phyloP scores from a whole-genome alignment of 2,329 filamentous ascomycete species.

The Aspergillus sp. region DNA sequence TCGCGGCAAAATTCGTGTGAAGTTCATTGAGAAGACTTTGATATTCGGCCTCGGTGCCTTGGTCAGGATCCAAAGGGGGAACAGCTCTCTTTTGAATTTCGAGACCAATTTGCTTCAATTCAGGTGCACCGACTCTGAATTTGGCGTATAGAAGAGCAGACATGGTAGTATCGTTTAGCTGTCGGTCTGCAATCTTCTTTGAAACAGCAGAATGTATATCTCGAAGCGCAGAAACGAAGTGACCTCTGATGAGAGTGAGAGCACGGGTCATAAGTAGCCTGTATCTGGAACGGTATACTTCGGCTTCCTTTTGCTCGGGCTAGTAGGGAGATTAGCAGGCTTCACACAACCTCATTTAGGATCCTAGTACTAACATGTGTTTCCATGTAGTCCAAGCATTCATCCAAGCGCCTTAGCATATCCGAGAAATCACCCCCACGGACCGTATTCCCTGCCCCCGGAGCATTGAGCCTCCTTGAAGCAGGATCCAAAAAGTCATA shows the following conservation, averaged over 20 bases:
- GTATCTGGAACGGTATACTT: slow-evolving; percentile 83
- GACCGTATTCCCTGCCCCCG: slow-evolving; percentile 80
- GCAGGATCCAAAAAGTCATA: slow-evolving; percentile 91
- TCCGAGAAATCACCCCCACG: slow-evolving; percentile 80
- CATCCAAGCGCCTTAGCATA: slow-evolving; percentile 80
- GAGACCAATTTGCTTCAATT: slow-evolving; percentile 61
- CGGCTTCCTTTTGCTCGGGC: slow-evolving; percentile 80
- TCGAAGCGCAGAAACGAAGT: slow-evolving; percentile 59
- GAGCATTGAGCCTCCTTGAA: slow-evolving; percentile 84
- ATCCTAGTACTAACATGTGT: slow-evolving; percentile 58
- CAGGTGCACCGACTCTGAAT: slow-evolving; percentile 62
- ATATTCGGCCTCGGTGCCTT: slow-evolving; percentile 58
- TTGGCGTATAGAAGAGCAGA: slow-evolving; percentile 68
- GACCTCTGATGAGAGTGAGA: slow-evolving; percentile 61
- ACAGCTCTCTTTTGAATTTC: slow-evolving; percentile 65
- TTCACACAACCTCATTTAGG: slow-evolving; percentile 1
- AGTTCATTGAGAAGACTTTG: slow-evolving; percentile 62
- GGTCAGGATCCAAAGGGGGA: slow-evolving; percentile 54
- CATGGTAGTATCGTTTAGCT: slow-evolving; percentile 67
- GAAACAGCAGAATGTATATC: slow-evolving; percentile 60
- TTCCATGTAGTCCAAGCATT: slow-evolving; percentile 90
- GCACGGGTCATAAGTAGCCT: slow-evolving; percentile 70
- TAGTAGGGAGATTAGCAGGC: slow-evolving; percentile 32
- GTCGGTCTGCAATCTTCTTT: slow-evolving; percentile 60
- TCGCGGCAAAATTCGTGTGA: slow-evolving; percentile 59